Base-by-base conservation (phyloP, 1,284 basidiomycete species). In the Heliocybe sulcata region DNA sequence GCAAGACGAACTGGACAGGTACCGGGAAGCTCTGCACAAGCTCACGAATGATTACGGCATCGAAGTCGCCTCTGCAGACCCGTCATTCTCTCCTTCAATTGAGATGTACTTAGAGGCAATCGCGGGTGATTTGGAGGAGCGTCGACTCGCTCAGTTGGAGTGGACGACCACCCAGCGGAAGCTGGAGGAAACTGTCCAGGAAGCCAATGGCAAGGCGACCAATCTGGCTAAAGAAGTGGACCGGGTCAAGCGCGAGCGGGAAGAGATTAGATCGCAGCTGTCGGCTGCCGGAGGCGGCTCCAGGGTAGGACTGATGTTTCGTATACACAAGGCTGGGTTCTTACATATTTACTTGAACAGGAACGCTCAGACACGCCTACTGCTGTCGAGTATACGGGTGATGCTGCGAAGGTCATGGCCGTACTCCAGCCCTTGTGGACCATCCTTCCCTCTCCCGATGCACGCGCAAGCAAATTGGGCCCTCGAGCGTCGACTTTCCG, bases 401-500 rank as follows among this genome's bases (percentile, higher is more conserved):
- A 90, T 52, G 74, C 80, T 11, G 74, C 77, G 23, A 73, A 77
- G n/a, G 74, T 90, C 56, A 72, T 84, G 48, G 71, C 82, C 2
- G 68, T 85, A 25, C 79, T 95, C 29, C 77, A 79, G 51, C 81
- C 87, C 4, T 62, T 94, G n/a, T 95, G 92, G 92, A 68, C 75
- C 2, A 75, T 85, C 33, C 79, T 95, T 0, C 92, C 93, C 6
- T 87, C 90, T 0, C 83, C 88, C 3, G 86, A 89, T 67, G 77
- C 83, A 19, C 85, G 92, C 35, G 83, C 82, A 1, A 72, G 81
- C 52, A 88, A 85, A 60, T 79, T 91, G 55, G 74, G 76, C 14
- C 64, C 64, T 27, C 75, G 78, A 31, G 20, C 51, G 29, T 67
- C n/a, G n/a, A n/a, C 75, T 52, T 77, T 81, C 63, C 76, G 80